Base-by-base conservation (phyloP, 768 basidiomycete genomes). In the Suillus clintonianus region DNA sequence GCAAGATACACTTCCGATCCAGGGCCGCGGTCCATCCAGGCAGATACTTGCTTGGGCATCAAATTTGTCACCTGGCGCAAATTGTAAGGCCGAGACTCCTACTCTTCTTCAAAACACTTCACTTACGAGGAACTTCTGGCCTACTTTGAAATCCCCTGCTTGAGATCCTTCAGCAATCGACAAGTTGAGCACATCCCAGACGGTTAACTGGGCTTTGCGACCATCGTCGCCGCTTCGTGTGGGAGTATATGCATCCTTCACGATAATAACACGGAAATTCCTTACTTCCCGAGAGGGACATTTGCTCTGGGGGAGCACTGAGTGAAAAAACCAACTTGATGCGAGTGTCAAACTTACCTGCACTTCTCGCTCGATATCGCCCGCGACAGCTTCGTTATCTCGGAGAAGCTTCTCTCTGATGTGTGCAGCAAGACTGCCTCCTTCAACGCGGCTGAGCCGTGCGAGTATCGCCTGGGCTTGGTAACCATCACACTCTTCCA, bases 221-320 rank as follows among this genome's bases (percentile, higher is more conserved):
- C 83, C 78, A 9, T 85, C 78, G 0, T 82, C 81, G 59, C 82
- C 79, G 64, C 83, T 81, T 0, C 71, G 67, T 32, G 86, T 88
- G 17, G 24, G 1, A 19, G 39, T 10, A 41, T 81, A 80, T 19
- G 86, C 84, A 70, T 92, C 95, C 66, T 84, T 78, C 17, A 89
- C 82, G 15, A 87, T 79, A 17, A 95, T 71, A 6, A 96, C 86
- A 48, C 93, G 82, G 77, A 97, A 95, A 59, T 82, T 86, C 47
- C 88, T 85, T 14, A 94, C 88, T 27, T 91, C 77, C 7, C 95
- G 86, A 3, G 87, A 81, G 4, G 95, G 94, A 69, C 88, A 95
- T 36, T 77, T 71, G 19, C 74, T 76, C 88, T 89, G 70, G 30
- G 66, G 67, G 32, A 51, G 45, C n/a, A 58, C 60, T 60, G 41